Base-by-base conservation (phyloP, 306 rosid species). In the Cucurbita moschata region DNA sequence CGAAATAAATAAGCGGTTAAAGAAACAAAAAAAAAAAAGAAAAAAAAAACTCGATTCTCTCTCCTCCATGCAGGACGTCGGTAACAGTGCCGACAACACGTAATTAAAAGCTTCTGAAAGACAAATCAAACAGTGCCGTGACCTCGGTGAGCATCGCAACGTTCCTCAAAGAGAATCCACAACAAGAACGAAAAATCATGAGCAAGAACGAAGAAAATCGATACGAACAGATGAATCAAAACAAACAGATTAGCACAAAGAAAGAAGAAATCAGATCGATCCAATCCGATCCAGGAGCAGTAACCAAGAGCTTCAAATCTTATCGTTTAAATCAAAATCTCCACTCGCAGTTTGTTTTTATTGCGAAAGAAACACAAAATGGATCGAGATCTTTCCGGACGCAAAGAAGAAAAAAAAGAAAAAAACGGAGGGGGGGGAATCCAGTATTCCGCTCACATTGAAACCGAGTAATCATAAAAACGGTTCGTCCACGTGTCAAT, bases 21-120 rank as follows among this genome's bases (percentile, higher is more conserved):
- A 26, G 15, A 67, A 67, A 43, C 57, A n/a, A 50, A 50, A 55
- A 26, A 26, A 26, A 26, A 26, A 26, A 26, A 15, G 7, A 8
- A 38, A 15, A 38, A 23, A 43, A 9, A 70, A 70, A 49, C 12
- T 14, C 5, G 8, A 21, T 30, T 70, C 74, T 70, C 74, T 70
- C 74, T 70, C 74, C 7, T 70, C 74, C 74, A 70, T 70, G 74
- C 74, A 70, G 74, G 59, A 70, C 74, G 74, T 70, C 59, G 74
- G 55, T 26, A 26, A 70, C 46, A 30, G 74, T 50, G 74, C 74
- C 74, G 74, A 70, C 74, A 50, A 50, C 59, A 49, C 58, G 74
- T 70, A 70, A 70, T 70, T 46, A 70, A 50, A 70, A 50, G 14
- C 59, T 50, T 70, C 74, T 30, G 74, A 68, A 50, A 50, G 43